These are phyloP conservation scores for Hydnomerulius pinastri DNA, from an alignment of 768 basidiomycete genomes.

Conservation along the genomic window DNA sequence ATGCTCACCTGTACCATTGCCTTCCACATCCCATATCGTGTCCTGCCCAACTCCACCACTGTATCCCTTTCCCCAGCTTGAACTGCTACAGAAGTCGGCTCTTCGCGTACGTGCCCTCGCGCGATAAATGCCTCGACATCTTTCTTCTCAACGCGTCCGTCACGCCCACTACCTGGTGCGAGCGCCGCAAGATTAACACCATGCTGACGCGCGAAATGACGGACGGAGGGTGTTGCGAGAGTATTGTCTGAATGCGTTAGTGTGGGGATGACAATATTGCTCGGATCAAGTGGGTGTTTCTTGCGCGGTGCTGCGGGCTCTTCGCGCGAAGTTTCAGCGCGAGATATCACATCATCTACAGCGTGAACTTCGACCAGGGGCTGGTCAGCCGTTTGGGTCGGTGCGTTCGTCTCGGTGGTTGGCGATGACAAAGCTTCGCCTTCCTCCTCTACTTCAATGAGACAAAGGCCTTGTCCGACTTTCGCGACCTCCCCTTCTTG, in stretches of 20 bases:
- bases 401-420: background rate
- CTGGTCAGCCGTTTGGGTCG: background rate
- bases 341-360: background rate
- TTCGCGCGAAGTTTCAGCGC: background rate
- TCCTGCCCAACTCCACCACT: slow-evolving; percentile 72
- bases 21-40: slow-evolving; percentile 85
- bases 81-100: background rate
- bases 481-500: slow-evolving; percentile 83
- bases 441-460: slow-evolving; percentile 80
- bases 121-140: slow-evolving; percentile 69
- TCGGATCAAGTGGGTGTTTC: slow-evolving; percentile 69
- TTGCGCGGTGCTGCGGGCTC: slow-evolving; percentile 19
- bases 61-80: slow-evolving; percentile 41
- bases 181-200: slow-evolving; percentile 60
- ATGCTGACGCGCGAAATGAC: slow-evolving; percentile 70
- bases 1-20: slow-evolving; percentile 76
- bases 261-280: slow-evolving; percentile 27
- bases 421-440: background rate
- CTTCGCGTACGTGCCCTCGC: slow-evolving; percentile 8
- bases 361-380: slow-evolving; percentile 17
- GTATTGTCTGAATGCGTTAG: slow-evolving; percentile 35
- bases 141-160: slow-evolving; percentile 70
- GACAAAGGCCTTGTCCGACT: slow-evolving; percentile 75
- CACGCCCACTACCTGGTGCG: slow-evolving; percentile 70
- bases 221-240: slow-evolving; percentile 75